phyloP scores from a whole-genome alignment of 257 asterid genomes.

The Gardenia jasminoides region DNA sequence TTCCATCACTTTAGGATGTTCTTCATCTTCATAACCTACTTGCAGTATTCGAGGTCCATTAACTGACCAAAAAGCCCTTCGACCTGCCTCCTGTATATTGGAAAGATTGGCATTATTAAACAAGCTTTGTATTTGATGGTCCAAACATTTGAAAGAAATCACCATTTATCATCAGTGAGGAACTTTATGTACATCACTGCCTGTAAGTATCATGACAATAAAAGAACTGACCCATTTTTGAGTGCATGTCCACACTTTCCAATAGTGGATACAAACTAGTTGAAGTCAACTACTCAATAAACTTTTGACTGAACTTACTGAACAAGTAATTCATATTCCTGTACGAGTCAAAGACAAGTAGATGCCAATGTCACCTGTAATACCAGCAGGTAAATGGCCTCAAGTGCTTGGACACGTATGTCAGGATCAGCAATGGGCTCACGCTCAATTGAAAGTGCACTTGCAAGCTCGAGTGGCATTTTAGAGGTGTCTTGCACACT shows the following conservation, averaged over 20 bases:
- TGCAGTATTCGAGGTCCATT: conserved; percentile 90
- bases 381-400: conserved; percentile 77
- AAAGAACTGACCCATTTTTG: no score
- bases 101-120: background rate
- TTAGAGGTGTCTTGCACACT: conserved; percentile 68
- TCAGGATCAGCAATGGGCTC: conserved; percentile 77
- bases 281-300: background rate
- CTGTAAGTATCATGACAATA: background rate
- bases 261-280: background rate
- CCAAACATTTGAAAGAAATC: no score
- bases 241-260: background rate
- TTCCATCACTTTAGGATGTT: conserved; percentile 77
- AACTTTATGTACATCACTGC: background rate
- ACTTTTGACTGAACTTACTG: background rate
- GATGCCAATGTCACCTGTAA: conserved; percentile 55
- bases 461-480: conserved; percentile 95
- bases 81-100: conserved; percentile 72
- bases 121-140: background rate
- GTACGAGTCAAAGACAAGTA: background rate
- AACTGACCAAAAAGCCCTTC: conserved; percentile 95
- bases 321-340: no score
- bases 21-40: conserved; percentile 83
- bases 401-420: conserved; percentile 69
- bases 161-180: no score
- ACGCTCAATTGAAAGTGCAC: conserved; percentile 91